These are phyloP conservation scores for Anthracocystis panici-leucophaei DNA, from an alignment of 1,284 basidiomycete genomes.

Conservation along the genomic window DNA sequence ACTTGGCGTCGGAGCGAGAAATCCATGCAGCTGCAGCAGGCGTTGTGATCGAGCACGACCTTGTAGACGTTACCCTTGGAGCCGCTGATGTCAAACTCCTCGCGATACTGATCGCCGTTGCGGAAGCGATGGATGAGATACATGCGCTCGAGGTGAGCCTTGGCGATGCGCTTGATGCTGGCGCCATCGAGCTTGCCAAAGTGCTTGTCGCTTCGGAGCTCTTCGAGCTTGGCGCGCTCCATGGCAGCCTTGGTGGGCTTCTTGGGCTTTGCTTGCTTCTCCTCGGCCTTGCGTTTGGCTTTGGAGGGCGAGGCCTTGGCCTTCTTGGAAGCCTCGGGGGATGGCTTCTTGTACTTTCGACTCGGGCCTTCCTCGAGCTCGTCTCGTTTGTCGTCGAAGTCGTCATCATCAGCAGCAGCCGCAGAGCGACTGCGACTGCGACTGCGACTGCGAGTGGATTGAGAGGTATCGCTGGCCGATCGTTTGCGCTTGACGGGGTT, in stretches of 20 bases:
- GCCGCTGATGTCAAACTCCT: conserved; percentile 42
- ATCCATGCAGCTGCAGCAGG: conserved; percentile 41
- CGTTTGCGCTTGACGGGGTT: conserved; percentile 14
- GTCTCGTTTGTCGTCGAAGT: conserved; percentile 12
- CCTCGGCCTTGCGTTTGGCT: background rate
- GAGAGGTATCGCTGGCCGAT: conserved; percentile 10
- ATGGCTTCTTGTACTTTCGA: conserved; percentile 26
- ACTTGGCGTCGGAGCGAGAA: conserved; percentile 21
- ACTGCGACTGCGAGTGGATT: conserved; percentile 1
- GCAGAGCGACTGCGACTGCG: background rate
- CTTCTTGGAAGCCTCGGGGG: conserved; percentile 5
- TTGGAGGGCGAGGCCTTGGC: conserved; percentile 3
- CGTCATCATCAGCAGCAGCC: background rate
- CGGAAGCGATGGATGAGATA: conserved; percentile 42
- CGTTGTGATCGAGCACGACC: conserved; percentile 16
- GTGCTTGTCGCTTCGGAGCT: conserved; percentile 29
- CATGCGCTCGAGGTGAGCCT: conserved; percentile 29
- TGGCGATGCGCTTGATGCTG: conserved; percentile 35
- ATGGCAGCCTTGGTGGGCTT: conserved; percentile 24
- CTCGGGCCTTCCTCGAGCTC: conserved; percentile 35
- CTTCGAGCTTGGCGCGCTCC: conserved; percentile 28
- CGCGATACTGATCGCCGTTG: conserved; percentile 5
- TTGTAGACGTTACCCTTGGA: conserved; percentile 49
- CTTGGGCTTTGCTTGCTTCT: conserved; percentile 28
- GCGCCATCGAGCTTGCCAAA: conserved; percentile 32